Base-by-base conservation (phyloP, 1,284 basidiomycete genomes). In the Leccinum griseonigrum region DNA sequence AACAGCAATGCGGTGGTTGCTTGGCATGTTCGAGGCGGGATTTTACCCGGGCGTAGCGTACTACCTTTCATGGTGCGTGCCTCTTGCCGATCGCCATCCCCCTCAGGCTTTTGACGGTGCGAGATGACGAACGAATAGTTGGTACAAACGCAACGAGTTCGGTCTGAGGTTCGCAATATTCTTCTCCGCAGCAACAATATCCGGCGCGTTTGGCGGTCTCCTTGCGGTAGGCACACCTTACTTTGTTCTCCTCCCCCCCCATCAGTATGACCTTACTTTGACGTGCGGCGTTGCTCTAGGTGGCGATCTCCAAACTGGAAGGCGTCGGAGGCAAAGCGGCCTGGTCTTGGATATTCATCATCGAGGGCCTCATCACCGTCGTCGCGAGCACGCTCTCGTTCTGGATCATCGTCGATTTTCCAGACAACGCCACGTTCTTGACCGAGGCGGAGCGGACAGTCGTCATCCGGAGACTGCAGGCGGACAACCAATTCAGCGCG, bases 321-420 rank as follows among this genome's bases (percentile, higher is more conserved):
- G 87, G 86, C 16, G 68, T 90, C 55, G 88, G 82, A 18, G 85
- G 87, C 6, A 87, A 87, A 67, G 80, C 85, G 14, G 79, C 77
- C 1, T 83, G 85, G 85, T 79, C 86, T 38, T 91, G 89, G 89
- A 90, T 91, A 70, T 91, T 92, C 75, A 86, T 87, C 66, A 66
- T 88, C 22, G 85, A 87, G 64, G 86, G 85, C 31, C 77, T 92
- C 34, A 78, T 78, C 26, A 93, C 91, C 3, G 82, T 92, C 32
- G 8, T 91, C 26, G 85, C 86, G 2, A 89, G 88, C 2, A 68
- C 74, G n/a, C 67, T 78, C 3, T 90, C 89, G 4, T 92, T 86
- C 78, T 92, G 83, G 82, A 84, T 92, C 66, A 85, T 92, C 63
- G 85, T 89, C 69, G 91, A 93, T 74, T 93, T 93, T 77, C 91